Evolutionary conservation across 148 eudicot species (phyloP).

Genomic region (Persicaria maculosa): DNA sequence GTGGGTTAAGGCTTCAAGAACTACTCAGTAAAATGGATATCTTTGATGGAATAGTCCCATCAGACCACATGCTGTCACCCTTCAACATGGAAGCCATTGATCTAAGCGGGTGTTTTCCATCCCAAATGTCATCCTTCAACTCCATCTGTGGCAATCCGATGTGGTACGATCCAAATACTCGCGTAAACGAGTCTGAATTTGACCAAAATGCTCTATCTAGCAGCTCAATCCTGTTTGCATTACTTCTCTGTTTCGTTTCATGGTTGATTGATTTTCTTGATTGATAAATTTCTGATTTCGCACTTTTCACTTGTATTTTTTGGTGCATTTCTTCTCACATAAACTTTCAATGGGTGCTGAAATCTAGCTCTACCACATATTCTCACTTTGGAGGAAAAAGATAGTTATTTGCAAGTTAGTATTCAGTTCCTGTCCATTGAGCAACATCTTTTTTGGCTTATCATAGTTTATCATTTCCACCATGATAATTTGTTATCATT

Average conservation of each 20-base stretch:
- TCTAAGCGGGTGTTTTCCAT: constrained; percentile 22
- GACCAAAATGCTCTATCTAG: not conserved
- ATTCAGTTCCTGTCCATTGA: too few species aligned
- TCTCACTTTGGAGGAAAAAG: too few species aligned
- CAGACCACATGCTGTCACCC: constrained; percentile 28
- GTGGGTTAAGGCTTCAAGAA: constrained; percentile 38
- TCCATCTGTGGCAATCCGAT: not conserved
- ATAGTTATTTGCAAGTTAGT: too few species aligned
- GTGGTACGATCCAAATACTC: not conserved
- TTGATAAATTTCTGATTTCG: too few species aligned
- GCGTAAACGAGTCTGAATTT: not conserved
- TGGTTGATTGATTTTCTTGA: too few species aligned
- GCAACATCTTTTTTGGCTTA: too few species aligned
- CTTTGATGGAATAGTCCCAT: constrained; percentile 14
- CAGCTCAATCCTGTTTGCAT: too few species aligned
- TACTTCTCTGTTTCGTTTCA: too few species aligned
- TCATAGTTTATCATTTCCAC: not conserved
- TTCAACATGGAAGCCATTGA: constrained; percentile 22
- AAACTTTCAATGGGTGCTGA: too few species aligned
- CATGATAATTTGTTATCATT: not conserved
- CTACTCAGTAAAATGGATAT: constrained; percentile 23
- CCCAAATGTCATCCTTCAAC: constrained; percentile 28
- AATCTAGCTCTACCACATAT: too few species aligned
- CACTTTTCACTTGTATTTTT: too few species aligned
- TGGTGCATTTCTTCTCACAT: too few species aligned